Conservation (phyloP, 2,329 filamentous ascomycete species). For the Hymenoscyphus fructigenus region DNA sequence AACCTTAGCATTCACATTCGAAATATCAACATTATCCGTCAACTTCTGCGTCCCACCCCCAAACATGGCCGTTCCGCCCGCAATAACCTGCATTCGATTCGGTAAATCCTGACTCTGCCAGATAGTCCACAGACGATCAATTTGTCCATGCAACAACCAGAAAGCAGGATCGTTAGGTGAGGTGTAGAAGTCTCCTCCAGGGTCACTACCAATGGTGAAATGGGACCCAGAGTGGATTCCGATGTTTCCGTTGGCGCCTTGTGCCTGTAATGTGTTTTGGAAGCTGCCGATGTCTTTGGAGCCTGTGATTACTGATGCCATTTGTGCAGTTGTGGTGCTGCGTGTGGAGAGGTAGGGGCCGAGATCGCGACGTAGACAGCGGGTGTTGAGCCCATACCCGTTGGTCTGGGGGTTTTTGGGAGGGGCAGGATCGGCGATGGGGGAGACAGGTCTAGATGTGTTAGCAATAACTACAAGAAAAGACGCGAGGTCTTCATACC, state of each 20-base stretch:
- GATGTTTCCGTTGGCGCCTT: slow-evolving; percentile 23
- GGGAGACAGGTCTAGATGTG: slow-evolving; percentile 20
- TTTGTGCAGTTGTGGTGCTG: slow-evolving; percentile 39
- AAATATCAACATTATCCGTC: slow-evolving; percentile 19
- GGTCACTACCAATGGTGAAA: slow-evolving; percentile 45
- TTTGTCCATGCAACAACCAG: slow-evolving; percentile 45
- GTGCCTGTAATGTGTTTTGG: slow-evolving; percentile 45
- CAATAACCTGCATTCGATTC: slow-evolving; percentile 22
- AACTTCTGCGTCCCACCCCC: slow-evolving; percentile 20
- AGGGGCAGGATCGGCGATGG: slow-evolving; percentile 30
- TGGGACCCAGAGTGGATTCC: slow-evolving; percentile 43
- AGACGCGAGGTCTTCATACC: slow-evolving; percentile 38
- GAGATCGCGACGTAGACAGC: slow-evolving; percentile 44
- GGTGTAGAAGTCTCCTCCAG: slow-evolving; percentile 43
- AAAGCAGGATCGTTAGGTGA: slow-evolving; percentile 46
- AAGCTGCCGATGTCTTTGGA: slow-evolving; percentile 41
- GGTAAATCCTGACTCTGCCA: slow-evolving; percentile 46
- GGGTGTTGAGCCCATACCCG: slow-evolving; percentile 39
- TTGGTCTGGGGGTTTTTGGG: slow-evolving; percentile 34
- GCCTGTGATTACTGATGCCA: slow-evolving; percentile 40
- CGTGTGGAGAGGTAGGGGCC: slow-evolving; percentile 38
- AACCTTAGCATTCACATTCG: slow-evolving; percentile 10
- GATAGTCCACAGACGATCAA: slow-evolving; percentile 47
- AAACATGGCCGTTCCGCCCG: slow-evolving; percentile 22
- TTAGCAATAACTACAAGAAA: slow-evolving; percentile 16